Evolutionary conservation across 1,284 basidiomycete species (phyloP), one percentile per base, ranked within the genome.

Genomic region (Pseudozyma hubeiensis): DNA sequence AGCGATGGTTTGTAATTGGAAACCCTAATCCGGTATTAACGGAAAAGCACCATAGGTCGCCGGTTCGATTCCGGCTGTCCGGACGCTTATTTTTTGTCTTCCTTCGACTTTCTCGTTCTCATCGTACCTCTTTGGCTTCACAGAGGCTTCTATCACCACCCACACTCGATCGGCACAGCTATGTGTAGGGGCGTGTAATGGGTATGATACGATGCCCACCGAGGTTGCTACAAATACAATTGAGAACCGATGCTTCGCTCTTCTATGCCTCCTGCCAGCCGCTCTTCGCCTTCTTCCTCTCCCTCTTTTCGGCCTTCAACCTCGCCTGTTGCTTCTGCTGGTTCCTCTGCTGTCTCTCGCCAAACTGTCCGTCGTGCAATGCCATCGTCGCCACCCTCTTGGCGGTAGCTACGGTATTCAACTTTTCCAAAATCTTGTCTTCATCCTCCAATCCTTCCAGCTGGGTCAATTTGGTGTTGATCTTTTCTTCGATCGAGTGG

Each of bases 351-450:
- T 96, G 93, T 61, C 93, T 88, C 84, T 92, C 90, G 29, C 95
- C 96, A 85, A 97, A 97, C 64, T 91, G 89, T 16, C 92, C 92
- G 79, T 95, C 93, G 80, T 96, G 92, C 76, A 99, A 45, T 5
- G 78, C 72, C 93, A 98, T 96, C 53, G 91, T 92, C 0, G 97
- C 96, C 37, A 97, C 87, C 33, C 96, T 89, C 85, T 97, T 95
- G 0, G 96, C 96, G 0, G 92, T 92, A 7, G 92, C 92, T 10
- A 99, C 94, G 16, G 86, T 86, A 84, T 96, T 97, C 54, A 99
- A 86, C 66, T 91, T 89, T 77, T 94, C 92, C 65, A 99, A 86
- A 6, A 98, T 94, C 66, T 88, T 88, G 17, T 88, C 89, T 84
- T 99, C 97, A 0, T 91, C 89, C 43, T 59, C 60, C 45, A 82